These are phyloP conservation scores for Scheffersomyces amazonensis DNA, from an alignment of 805 yeast species.

Conservation along the genomic window DNA sequence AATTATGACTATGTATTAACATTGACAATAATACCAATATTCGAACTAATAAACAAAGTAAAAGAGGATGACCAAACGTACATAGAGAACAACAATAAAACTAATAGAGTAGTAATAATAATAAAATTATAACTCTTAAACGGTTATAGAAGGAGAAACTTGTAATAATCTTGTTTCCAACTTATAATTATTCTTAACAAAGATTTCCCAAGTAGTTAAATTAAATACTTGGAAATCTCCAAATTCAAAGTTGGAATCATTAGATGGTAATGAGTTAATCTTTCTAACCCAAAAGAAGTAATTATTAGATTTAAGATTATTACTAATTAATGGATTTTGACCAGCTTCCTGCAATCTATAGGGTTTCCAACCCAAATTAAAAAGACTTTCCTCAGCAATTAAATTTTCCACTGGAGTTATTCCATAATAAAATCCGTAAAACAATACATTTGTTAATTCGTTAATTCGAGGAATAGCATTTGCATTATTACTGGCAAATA, in stretches of 20 bases:
- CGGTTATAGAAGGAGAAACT: conserved; percentile 21
- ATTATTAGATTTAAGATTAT: conserved; percentile 5
- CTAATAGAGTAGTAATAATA: no score
- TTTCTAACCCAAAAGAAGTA: conserved; percentile 27
- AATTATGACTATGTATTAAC: no score
- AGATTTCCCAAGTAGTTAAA: conserved; percentile 39
- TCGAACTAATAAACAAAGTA: background rate
- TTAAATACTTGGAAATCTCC: conserved; percentile 44
- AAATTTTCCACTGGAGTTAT: conserved; percentile 41
- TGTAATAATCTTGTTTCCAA: conserved; percentile 33
- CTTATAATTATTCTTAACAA: conserved; percentile 33
- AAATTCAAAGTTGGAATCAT: conserved; percentile 15
- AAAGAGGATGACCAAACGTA: background rate
- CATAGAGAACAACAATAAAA: background rate
- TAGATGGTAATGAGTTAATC: conserved; percentile 9
- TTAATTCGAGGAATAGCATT: conserved; percentile 23
- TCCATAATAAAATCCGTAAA: conserved; percentile 43
- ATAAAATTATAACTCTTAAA: no score
- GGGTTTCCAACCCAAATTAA: conserved; percentile 42
- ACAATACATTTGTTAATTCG: conserved; percentile 37
- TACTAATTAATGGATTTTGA: conserved; percentile 3
- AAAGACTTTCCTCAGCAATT: conserved; percentile 39
- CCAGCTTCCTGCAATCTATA: conserved; percentile 19
- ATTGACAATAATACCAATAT: no score
- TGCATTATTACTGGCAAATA: conserved; percentile 17